phyloP scores from a whole-genome alignment of 139 green algal genomes.

The Nannochloris sp. region DNA sequence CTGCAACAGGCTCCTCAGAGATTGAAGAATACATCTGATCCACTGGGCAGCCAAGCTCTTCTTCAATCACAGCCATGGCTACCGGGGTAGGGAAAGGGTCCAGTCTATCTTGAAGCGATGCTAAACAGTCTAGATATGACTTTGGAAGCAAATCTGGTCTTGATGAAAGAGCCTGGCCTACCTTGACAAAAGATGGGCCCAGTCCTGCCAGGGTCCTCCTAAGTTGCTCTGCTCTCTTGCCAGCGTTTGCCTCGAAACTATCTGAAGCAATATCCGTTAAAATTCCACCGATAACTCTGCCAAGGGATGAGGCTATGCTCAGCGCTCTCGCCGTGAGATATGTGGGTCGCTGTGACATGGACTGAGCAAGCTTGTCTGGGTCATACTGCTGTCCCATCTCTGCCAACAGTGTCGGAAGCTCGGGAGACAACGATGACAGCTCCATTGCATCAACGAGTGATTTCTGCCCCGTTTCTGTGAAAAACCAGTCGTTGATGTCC shows the following conservation, averaged over 20 bases:
- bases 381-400: slow-evolving; percentile 76
- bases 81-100: slow-evolving; percentile 32
- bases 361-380: slow-evolving; percentile 51
- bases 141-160: slow-evolving; percentile 59
- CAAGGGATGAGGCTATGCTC: slow-evolving; percentile 47
- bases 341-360: slow-evolving; percentile 26
- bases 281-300: slow-evolving; percentile 53
- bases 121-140: slow-evolving; percentile 63
- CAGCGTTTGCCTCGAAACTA: slow-evolving; percentile 46
- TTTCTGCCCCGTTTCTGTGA: slow-evolving; percentile 37
- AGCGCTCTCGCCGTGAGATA: slow-evolving; percentile 46
- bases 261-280: slow-evolving; percentile 55
- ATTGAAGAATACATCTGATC: slow-evolving; percentile 53
- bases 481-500: slow-evolving; percentile 29
- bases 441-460: slow-evolving; percentile 65
- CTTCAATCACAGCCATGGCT: slow-evolving; percentile 56
- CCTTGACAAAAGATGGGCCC: slow-evolving; percentile 80
- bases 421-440: slow-evolving; percentile 51
- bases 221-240: slow-evolving; percentile 51
- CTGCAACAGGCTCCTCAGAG: slow-evolving; percentile 64
- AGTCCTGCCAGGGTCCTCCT: slow-evolving; percentile 45
- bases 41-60: slow-evolving; percentile 66
- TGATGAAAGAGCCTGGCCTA: slow-evolving; percentile 63
- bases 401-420: slow-evolving; percentile 56
- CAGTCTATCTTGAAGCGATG: slow-evolving; percentile 54